These are phyloP conservation scores for Leucogyrophana mollusca DNA, from an alignment of 768 basidiomycete genomes.

Conservation along the genomic window DNA sequence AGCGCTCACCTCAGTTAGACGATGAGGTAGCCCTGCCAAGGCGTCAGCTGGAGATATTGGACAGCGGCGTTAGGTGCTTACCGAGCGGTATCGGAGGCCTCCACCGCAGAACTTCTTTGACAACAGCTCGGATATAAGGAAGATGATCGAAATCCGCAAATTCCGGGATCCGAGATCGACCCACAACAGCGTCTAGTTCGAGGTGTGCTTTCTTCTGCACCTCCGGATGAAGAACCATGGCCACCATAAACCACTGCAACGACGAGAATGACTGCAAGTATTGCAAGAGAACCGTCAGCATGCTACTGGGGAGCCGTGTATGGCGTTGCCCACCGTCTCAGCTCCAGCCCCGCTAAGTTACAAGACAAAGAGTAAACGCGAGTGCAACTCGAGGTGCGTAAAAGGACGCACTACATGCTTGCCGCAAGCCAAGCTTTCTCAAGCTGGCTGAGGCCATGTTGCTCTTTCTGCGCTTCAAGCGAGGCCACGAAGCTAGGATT, in stretches of 20 bases:
- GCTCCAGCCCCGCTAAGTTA: slow-evolving; percentile 9
- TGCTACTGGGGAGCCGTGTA: slow-evolving; percentile 16
- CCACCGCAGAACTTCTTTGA: slow-evolving; percentile 8
- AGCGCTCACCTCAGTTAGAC: background rate
- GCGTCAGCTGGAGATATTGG: background rate
- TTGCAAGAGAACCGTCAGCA: too few species aligned
- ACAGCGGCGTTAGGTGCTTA: background rate
- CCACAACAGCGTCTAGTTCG: slow-evolving; percentile 25
- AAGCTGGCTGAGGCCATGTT: slow-evolving; percentile 4
- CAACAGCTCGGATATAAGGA: slow-evolving; percentile 10
- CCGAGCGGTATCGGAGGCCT: slow-evolving; percentile 4
- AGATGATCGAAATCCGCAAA: slow-evolving; percentile 8
- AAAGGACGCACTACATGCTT: slow-evolving; percentile 9
- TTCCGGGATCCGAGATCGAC: slow-evolving; percentile 14
- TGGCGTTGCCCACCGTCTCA: slow-evolving; percentile 14
- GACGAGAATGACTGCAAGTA: slow-evolving; percentile 8
- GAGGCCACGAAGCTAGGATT: slow-evolving; percentile 9
- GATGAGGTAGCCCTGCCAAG: background rate
- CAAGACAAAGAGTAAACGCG: background rate
- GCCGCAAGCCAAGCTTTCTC: slow-evolving; percentile 17
- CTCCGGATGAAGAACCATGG: slow-evolving; percentile 24
- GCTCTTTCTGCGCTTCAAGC: slow-evolving; percentile 7
- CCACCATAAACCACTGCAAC: slow-evolving; percentile 18
- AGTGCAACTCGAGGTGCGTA: too few species aligned
- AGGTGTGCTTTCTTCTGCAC: slow-evolving; percentile 22